Evolutionary conservation across 805 yeast species (phyloP), one percentile per base, ranked within the genome.

Genomic region (Candida mattraensis): DNA sequence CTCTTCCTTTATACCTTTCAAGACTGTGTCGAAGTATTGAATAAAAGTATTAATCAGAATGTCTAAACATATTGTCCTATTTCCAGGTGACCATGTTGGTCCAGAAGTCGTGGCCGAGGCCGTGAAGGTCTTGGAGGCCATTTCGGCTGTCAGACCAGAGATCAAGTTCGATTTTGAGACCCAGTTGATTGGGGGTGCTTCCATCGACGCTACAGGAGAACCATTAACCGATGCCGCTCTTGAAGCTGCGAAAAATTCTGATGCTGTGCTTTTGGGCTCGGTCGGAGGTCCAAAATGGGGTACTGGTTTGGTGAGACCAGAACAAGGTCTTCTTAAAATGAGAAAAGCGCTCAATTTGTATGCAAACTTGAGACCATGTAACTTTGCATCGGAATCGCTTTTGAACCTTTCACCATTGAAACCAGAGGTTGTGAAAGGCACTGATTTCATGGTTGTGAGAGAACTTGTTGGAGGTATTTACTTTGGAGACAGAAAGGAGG

Each of bases 231-330:
- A 84, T 42, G 91, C 73, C 39, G 75, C 96, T 3, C 71, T 93
- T 30, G 84, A 68, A 29, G 88, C 95, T 7, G 76, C 97, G 23
- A 88, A 87, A 64, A 67, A 68, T 28, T 83, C 98, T 1, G 94
- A 91, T 60, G 99, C 98, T 17, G 95, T 93, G n/a, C 69, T 93
- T 48, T 72, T 93, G 39, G 99, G 99, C 49, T 96, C 99, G 7
- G 99, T 93, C 21, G 99, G 99, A 46, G 99, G 99, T 21, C 99
- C 99, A 44, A 93, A 93, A 67, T 93, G 99, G 99, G 98, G 98
- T 23, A 86, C 97, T 18, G 97, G 97, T 33, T 58, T 74, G 9
- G 98, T 91, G 30, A 81, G 99, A 69, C 99, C 99, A 34, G 99
- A 93, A 64, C 98, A 87, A 67, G 99, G 99, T 42, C 74, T 93